Evolutionary conservation across 768 basidiomycete species (phyloP), one percentile per base, ranked within the genome.

Genomic region (Boletus rufocinnamomeus): DNA sequence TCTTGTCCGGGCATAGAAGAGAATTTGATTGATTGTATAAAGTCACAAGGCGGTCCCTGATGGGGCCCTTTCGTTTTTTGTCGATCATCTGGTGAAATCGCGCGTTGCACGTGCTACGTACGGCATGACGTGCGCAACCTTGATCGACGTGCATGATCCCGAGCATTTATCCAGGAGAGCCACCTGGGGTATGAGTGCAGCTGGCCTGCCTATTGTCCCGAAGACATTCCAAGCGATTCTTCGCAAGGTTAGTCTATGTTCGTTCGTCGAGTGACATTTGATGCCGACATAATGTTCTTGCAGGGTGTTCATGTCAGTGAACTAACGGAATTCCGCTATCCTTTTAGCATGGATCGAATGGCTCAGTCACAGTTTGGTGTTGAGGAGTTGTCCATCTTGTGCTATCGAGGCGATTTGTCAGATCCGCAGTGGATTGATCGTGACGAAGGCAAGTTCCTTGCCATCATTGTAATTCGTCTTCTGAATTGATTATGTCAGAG

Each of bases 261-360:
- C 1, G 3, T 43, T 27, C 10, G 13, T 45, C n/a, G 30, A n/a
- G 17, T 17, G 21, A 38, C 6, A n/a, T 25, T 23, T n/a, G 28
- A 47, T 3, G 7, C 46, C 25, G 2, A 53, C 13, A n/a, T 11
- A 0, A 14, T 16, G 19, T 23, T 50, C 16, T 37, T 23, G 1
- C 14, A 65, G 64, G n/a, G n/a, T n/a, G n/a, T n/a, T n/a, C n/a
- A n/a, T n/a, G n/a, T n/a, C n/a, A n/a, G n/a, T n/a, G n/a, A 65
- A 34, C 35, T n/a, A 21, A 38, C 49, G 45, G 64, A 66, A 34
- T 66, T 66, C 13, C 64, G 64, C 16, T 43, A n/a, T 30, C 6
- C 52, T 0, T 67, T 67, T 27, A 21, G 10, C 6, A 38, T 21
- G 6, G 2, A 28, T 30, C 35, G 34, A 44, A 1, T 9, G 2